Conservation (phyloP, 192 early-diverging fungal species). For the Cetraspora pellucida region DNA sequence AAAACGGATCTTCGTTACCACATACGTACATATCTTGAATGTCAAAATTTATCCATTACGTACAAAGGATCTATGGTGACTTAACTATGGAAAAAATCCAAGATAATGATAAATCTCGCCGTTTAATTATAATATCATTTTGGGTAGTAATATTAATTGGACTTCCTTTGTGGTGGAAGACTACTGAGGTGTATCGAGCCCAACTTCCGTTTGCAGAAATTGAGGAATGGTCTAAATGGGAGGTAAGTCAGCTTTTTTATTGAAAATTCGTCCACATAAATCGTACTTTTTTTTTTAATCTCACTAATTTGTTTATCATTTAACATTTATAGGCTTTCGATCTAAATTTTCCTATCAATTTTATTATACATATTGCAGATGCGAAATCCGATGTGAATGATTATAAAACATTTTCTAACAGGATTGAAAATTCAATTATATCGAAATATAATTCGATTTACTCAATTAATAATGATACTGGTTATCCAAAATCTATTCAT, state of each 20-base stretch:
- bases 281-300: not conserved
- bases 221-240: conserved; percentile 52
- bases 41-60: too few species aligned
- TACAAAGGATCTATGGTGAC: too few species aligned
- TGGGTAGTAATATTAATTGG: conserved; percentile 62
- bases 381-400: conserved; percentile 2
- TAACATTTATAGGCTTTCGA: conserved; percentile 35
- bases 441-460: conserved; percentile 2
- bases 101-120: conserved; percentile 39
- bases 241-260: conserved; percentile 36
- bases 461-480: not conserved
- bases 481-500: conserved; percentile 12
- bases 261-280: not conserved
- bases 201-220: conserved; percentile 68
- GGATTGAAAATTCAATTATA: conserved; percentile 9
- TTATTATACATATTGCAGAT: conserved; percentile 27
- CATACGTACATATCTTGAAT: too few species aligned
- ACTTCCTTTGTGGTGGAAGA: conserved; percentile 80
- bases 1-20: too few species aligned
- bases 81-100: not conserved
- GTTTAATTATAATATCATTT: conserved; percentile 52
- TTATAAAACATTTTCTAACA: not conserved
- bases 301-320: not conserved
- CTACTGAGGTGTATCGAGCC: conserved; percentile 79
- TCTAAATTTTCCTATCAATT: conserved; percentile 37